Percentiles rank a stretch among this genome's conserved stretches.
Evolutionary conservation across 2,329 filamentous ascomycete genomes (phyloP).

Genomic region (Didymella exigua): DNA sequence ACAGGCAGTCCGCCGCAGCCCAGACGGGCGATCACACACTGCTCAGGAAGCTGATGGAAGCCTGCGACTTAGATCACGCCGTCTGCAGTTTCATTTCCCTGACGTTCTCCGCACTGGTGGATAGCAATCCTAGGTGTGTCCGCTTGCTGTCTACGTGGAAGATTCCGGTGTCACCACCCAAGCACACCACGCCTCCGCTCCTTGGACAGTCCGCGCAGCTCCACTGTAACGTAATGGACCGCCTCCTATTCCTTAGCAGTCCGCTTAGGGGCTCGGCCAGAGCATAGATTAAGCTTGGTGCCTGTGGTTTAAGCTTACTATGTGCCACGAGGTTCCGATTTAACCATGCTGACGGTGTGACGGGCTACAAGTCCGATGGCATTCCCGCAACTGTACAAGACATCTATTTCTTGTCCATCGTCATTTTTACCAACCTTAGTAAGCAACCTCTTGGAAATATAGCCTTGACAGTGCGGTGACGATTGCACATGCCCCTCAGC

Average conservation of each 20-base stretch:
- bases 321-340: slow-evolving; percentile 34
- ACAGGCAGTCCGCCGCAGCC: neutral
- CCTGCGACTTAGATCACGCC: neutral
- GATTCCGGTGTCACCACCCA: slow-evolving; percentile 21
- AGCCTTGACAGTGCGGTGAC: slow-evolving; percentile 6
- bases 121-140: neutral
- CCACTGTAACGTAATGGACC: slow-evolving; percentile 40
- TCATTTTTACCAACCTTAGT: neutral
- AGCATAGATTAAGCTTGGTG: slow-evolving; percentile 39
- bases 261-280: slow-evolving; percentile 30
- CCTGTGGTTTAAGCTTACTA: slow-evolving; percentile 45
- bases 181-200: slow-evolving; percentile 21
- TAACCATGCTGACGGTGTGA: slow-evolving; percentile 23
- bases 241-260: slow-evolving; percentile 27
- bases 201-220: slow-evolving; percentile 40
- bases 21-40: slow-evolving; percentile 2
- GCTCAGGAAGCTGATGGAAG: slow-evolving; percentile 12
- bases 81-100: slow-evolving; percentile 1
- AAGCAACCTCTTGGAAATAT: neutral
- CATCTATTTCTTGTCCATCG: slow-evolving; percentile 3
- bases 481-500: slow-evolving; percentile 5
- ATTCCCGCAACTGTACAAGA: slow-evolving; percentile 1
- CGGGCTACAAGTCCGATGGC: slow-evolving; percentile 1
- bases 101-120: slow-evolving; percentile 5
- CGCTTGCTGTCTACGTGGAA: slow-evolving; percentile 24